phyloP scores from a whole-genome alignment of 306 rosid genomes.

The Senna siamea region DNA sequence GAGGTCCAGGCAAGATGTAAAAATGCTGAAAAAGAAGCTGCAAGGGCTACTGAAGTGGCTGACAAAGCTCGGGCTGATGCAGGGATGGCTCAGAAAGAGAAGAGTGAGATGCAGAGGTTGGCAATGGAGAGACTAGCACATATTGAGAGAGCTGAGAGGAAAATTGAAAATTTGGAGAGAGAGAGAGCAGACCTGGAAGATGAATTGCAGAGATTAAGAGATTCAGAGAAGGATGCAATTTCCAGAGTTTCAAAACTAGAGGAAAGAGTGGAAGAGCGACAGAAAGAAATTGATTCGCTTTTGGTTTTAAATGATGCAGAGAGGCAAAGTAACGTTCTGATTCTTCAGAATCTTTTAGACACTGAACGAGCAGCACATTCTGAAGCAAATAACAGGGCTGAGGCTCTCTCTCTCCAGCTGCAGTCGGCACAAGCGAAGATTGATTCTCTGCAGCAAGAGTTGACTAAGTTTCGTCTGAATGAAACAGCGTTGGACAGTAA shows the following conservation, averaged over 20 bases:
- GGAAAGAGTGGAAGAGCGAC: slow-evolving; percentile 77
- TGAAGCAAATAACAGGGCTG: slow-evolving; percentile 89
- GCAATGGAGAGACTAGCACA: slow-evolving; percentile 72
- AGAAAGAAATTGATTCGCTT: slow-evolving; percentile 76
- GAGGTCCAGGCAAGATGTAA: slow-evolving; percentile 72
- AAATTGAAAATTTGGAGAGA: slow-evolving; percentile 65
- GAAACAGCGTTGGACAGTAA: slow-evolving; percentile 81
- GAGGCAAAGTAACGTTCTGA: slow-evolving; percentile 72
- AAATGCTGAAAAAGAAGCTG: slow-evolving; percentile 70
- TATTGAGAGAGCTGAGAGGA: slow-evolving; percentile 76
- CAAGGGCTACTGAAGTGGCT: slow-evolving; percentile 71
- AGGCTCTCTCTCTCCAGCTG: slow-evolving; percentile 80
- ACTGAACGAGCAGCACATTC: slow-evolving; percentile 91
- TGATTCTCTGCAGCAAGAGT: slow-evolving; percentile 81
- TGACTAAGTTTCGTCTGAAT: slow-evolving; percentile 77
- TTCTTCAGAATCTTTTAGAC: slow-evolving; percentile 81
- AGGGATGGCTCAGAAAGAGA: slow-evolving; percentile 65
- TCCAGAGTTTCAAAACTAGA: slow-evolving; percentile 59
- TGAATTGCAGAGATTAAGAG: slow-evolving; percentile 53
- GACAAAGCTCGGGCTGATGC: slow-evolving; percentile 76
- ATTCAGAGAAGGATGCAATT: slow-evolving; percentile 64
- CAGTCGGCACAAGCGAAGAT: slow-evolving; percentile 91
- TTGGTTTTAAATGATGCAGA: slow-evolving; percentile 75
- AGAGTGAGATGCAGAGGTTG: slow-evolving; percentile 79
- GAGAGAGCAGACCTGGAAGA: slow-evolving; percentile 52